Conservation (phyloP, 805 yeast species). For the Kazachstania taianensis region DNA sequence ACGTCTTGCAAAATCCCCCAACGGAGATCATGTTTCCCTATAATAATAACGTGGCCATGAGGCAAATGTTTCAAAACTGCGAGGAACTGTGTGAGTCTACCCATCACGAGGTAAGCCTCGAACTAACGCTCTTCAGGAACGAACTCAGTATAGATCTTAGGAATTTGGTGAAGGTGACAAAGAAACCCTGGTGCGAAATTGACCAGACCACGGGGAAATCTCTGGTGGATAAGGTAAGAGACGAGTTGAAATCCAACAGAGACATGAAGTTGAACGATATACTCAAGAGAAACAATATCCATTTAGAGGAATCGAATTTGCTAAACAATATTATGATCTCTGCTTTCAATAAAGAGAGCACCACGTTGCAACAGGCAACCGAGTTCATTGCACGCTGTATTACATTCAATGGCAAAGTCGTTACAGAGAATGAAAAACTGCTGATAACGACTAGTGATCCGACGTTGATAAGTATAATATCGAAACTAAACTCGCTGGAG, state of each 20-base stretch:
- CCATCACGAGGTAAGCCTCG: constrained; percentile 39
- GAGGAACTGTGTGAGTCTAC: constrained; percentile 21
- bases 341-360: constrained; percentile 27
- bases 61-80: constrained; percentile 35
- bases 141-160: constrained; percentile 54
- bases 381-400: constrained; percentile 54
- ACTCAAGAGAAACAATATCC: constrained; percentile 31
- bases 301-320: constrained; percentile 25
- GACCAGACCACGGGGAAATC: constrained; percentile 39
- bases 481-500: constrained; percentile 55
- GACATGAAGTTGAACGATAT: constrained; percentile 31
- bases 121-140: constrained; percentile 48
- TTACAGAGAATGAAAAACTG: constrained; percentile 48
- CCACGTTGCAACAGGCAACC: constrained; percentile 32
- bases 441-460: constrained; percentile 63
- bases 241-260: constrained; percentile 41
- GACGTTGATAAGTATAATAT: constrained; percentile 46
- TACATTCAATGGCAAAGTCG: constrained; percentile 50
- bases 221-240: constrained; percentile 48
- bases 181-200: constrained; percentile 54
- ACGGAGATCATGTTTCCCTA: constrained; percentile 49
- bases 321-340: constrained; percentile 29
- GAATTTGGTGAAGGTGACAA: constrained; percentile 38
- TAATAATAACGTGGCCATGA: constrained; percentile 37
- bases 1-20: constrained; percentile 39